phyloP scores from a whole-genome alignment of 163 green algal species.

The Volvox carteri region DNA sequence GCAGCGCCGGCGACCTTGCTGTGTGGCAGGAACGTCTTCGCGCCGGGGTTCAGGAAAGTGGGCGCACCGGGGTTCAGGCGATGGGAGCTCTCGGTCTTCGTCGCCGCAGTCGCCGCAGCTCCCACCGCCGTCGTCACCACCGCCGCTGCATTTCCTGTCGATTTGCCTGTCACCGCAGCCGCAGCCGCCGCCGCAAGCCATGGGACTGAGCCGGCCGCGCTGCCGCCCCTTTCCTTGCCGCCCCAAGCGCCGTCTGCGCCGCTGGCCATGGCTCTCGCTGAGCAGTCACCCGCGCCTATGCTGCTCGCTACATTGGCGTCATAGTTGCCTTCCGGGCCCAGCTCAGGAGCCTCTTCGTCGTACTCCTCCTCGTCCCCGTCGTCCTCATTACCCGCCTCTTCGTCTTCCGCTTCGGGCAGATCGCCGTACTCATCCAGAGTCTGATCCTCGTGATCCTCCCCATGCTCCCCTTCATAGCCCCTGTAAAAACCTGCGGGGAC shows the following conservation, averaged over 20 bases:
- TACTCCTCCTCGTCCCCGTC: neutral
- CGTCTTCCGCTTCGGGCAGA: neutral
- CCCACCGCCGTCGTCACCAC: neutral
- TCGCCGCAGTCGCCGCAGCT: neutral
- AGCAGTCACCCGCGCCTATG: too few relatives aligned
- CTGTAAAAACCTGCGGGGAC: constrained; percentile 14
- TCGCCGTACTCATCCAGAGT: neutral
- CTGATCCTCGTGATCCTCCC: neutral
- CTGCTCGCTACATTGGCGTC: neutral
- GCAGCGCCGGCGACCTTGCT: neutral
- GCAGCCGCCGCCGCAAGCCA: too few relatives aligned
- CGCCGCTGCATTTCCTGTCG: neutral
- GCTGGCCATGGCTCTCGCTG: too few relatives aligned
- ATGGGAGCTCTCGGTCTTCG: neutral
- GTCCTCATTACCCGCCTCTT: neutral
- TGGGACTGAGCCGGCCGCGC: too few relatives aligned
- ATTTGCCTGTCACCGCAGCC: neutral
- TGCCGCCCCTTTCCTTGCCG: too few relatives aligned
- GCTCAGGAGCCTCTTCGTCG: neutral
- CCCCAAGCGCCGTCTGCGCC: too few relatives aligned
- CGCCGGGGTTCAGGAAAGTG: constrained; percentile 3
- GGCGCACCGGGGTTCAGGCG: neutral
- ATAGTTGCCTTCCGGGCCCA: neutral
- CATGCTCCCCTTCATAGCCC: constrained; percentile 28
- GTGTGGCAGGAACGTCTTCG: neutral